Conservation (phyloP, 257 asterid genomes). For the Cinchona pubescens region DNA sequence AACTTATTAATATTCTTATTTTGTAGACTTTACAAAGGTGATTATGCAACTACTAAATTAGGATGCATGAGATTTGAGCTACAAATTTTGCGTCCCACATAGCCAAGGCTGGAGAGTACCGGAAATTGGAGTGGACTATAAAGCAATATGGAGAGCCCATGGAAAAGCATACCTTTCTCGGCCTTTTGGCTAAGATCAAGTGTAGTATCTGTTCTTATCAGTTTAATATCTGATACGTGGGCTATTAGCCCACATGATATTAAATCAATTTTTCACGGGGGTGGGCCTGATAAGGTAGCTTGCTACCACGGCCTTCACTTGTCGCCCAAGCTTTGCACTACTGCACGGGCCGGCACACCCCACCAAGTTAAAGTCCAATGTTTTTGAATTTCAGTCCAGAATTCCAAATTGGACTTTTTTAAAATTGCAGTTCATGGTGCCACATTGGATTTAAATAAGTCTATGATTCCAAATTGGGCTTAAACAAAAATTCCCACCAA, state of each 20-base stretch:
- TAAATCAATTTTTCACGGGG: neutral
- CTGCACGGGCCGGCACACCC: neutral
- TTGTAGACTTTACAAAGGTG: too few species aligned
- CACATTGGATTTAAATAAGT: too few species aligned
- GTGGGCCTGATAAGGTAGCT: neutral
- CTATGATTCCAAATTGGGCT: too few species aligned
- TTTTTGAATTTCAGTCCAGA: too few species aligned
- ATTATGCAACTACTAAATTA: too few species aligned
- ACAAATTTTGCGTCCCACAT: too few species aligned
- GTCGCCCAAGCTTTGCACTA: neutral
- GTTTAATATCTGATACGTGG: slow-evolving; percentile 71
- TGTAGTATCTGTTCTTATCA: slow-evolving; percentile 83
- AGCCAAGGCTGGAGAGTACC: neutral
- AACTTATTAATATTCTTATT: too few species aligned
- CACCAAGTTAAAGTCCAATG: neutral
- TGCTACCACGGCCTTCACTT: neutral
- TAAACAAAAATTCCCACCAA: too few species aligned
- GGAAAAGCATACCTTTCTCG: slow-evolving; percentile 67
- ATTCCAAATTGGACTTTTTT: too few species aligned
- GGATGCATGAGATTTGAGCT: too few species aligned
- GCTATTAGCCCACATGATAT: slow-evolving; percentile 19
- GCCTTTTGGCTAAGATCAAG: slow-evolving; percentile 77
- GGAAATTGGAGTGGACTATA: neutral
- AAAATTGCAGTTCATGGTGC: too few species aligned
- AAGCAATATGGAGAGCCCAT: too few species aligned